Evolutionary conservation across 129 eudicot genomes (phyloP), one percentile per base, ranked within the genome.

Genomic region (Flaveria linearis): DNA sequence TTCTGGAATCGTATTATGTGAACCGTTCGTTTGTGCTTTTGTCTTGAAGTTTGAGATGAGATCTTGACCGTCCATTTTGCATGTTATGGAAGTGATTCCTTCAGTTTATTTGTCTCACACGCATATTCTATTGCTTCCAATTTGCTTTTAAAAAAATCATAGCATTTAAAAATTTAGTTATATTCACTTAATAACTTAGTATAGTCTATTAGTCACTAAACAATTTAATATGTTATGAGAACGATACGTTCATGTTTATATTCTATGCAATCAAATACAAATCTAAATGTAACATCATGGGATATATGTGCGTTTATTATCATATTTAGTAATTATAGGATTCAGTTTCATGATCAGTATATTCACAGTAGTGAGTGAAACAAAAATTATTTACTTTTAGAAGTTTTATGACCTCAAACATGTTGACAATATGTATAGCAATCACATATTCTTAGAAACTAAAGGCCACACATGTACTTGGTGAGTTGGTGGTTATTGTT

Each of bases 1-100:
- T 64, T 55, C 4, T 79, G 36, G 50, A 51, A 17, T 51, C 45
- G 15, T 26, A 9, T 71, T 60, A 16, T 79, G 66, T 79, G 83
- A 64, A 72, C 78, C 73, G 58, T 73, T 65, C 12, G 46, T 72
- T 72, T 66, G 57, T 79, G 33, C 23, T 65, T 65, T 64, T 75
- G 51, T 75, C 8, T 75, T 75, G 63, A 75, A 64, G 73, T 74
- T 61, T 18, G 72, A 23, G 62, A 52, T 47, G 68, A 65, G 64
- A 80, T 79, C 20, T 8, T 7, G 28, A 26, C 83, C 83, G 41
- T 73, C 57, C 49, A 43, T 67, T 73, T 73, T 72, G 83, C 83
- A 80, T 80, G 83, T 73, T 80, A 72, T 42, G 56, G 68, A 64
- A 60, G 62, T 78, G 82, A 57, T 63, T 71, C 20, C 20, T 58